A percentile compares a stretch with the other conserved stretches of the same genome.
phyloP scores from a whole-genome alignment of 139 green algal genomes.

The Penium margaritaceum region DNA sequence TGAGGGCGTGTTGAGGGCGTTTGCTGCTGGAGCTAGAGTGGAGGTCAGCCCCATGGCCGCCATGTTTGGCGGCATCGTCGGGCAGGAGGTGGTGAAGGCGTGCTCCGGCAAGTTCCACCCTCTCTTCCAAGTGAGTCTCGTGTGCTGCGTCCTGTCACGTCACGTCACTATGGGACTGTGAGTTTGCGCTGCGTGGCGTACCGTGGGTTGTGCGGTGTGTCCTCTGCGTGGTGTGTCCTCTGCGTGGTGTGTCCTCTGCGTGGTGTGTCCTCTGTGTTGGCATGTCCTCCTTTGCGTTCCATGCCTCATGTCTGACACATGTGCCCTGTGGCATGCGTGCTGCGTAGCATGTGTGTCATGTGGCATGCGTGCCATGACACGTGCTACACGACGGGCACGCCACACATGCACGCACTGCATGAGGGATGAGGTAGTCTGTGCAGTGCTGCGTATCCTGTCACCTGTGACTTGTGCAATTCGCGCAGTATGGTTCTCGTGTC shows the following conservation, averaged over 20 bases:
- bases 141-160: too few relatives aligned
- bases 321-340: too few relatives aligned
- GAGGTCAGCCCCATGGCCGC: constrained; percentile 77
- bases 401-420: too few relatives aligned
- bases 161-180: not conserved
- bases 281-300: not conserved
- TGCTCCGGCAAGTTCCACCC: constrained; percentile 92
- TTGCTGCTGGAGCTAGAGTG: constrained; percentile 28
- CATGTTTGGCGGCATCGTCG: constrained; percentile 91
- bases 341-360: too few relatives aligned
- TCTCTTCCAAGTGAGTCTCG: constrained; percentile 67
- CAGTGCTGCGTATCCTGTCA: too few relatives aligned
- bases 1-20: constrained; percentile 21
- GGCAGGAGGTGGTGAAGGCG: constrained; percentile 95
- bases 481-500: too few relatives aligned
- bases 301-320: not conserved
- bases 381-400: too few relatives aligned
- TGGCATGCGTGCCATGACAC: not conserved
- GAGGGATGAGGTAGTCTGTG: too few relatives aligned
- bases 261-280: not conserved
- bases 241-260: too few relatives aligned
- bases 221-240: too few relatives aligned
- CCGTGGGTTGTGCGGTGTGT: too few relatives aligned
- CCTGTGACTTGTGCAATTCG: too few relatives aligned
- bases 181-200: not conserved